Base-by-base conservation (phyloP, 306 rosid genomes). In the Astragalus membranaceus region DNA sequence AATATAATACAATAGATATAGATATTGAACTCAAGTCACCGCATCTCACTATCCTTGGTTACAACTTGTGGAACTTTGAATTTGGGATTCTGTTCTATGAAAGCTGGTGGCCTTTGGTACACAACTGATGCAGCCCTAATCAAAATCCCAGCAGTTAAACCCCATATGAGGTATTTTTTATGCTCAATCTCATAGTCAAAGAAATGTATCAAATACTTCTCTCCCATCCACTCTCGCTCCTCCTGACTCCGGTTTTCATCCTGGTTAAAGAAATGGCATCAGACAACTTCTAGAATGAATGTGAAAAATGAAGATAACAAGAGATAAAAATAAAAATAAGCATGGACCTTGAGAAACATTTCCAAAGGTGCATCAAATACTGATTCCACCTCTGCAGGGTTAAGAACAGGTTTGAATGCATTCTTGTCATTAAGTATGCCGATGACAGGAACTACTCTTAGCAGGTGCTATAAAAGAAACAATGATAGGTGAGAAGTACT, bases 71-170 rank as follows among this genome's bases (percentile, higher is more conserved):
- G 91, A 84, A 94, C 36, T 88, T 82, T 88, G 85, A 85, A 88
- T 70, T 58, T 58, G 51, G 97, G 97, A 80, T 83, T 88, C 84
- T 88, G 98, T 81, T 94, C 98, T 55, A 80, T 17, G 72, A 94
- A 94, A 82, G 88, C 87, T 12, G 98, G 97, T 13, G 88, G 77
- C 20, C 86, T 78, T 83, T 88, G 79, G 81, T 75, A 87, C 59
- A 90, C 90, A 41, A 90, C 79, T 49, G 98, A 88, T 37, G 98
- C 98, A 52, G 96, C 96, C 78, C 88, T 85, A 52, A 94, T 88
- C 87, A 90, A 94, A 77, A 94, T 83, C 67, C 97, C 97, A 26
- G 97, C 98, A 12, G 98, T 94, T 61, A 94, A 84, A 29, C 98
- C 97, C 98, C 98, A 94, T 56, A 94, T 87, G 44, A 87, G 54